phyloP scores from a whole-genome alignment of 202 grass and related monocot genomes.

The Dendrocalamus latiflorus region DNA sequence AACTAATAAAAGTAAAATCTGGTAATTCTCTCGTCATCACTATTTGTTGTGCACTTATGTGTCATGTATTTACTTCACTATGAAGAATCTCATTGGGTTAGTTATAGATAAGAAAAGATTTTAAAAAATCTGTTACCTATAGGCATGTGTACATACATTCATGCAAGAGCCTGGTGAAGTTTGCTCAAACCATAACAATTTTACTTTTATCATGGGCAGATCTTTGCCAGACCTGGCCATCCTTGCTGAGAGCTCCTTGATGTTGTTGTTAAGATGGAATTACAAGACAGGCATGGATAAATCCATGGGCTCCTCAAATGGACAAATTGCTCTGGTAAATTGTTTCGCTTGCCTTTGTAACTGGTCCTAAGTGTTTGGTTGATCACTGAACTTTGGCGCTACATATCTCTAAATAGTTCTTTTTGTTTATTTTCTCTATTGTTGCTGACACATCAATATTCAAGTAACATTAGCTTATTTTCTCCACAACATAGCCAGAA shows the following conservation, averaged over 20 bases:
- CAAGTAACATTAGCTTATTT: conserved; percentile 2
- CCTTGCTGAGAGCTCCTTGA: conserved; percentile 67
- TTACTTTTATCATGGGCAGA: conserved; percentile 46
- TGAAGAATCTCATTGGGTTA: background rate
- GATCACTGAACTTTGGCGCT: conserved; percentile 23
- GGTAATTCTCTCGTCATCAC: background rate
- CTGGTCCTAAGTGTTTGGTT: conserved; percentile 14
- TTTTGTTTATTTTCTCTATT: conserved; percentile 10
- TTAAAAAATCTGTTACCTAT: background rate
- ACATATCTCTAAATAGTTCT: conserved; percentile 6
- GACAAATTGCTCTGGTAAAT: conserved; percentile 74
- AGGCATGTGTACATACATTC: background rate
- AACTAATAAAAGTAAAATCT: background rate
- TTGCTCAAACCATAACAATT: conserved; percentile 17
- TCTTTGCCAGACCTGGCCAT: conserved; percentile 60
- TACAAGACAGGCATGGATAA: conserved; percentile 97
- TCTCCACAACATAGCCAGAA: background rate
- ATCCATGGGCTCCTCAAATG: conserved; percentile 74
- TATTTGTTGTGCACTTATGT: background rate
- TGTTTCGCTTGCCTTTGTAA: conserved; percentile 10
- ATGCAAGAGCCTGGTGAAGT: background rate
- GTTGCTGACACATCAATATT: background rate
- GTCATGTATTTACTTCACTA: background rate
- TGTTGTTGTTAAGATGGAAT: conserved; percentile 91
- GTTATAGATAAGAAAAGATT: conserved; percentile 13